These are phyloP conservation scores for Puccinia horiana DNA, from an alignment of 1,284 basidiomycete species.

Conservation along the genomic window DNA sequence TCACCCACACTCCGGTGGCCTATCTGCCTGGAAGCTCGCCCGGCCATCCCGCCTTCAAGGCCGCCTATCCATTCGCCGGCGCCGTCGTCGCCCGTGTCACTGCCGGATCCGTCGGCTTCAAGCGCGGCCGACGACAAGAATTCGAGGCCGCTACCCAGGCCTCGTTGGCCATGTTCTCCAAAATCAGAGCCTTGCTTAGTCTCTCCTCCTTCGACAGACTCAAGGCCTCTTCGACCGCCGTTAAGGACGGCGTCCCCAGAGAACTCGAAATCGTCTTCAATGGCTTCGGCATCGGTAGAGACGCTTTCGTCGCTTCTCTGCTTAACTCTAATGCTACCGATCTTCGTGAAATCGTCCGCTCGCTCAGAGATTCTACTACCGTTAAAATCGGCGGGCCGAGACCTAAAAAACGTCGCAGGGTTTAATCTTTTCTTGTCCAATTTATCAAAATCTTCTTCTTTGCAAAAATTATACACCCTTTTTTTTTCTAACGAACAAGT, in stretches of 20 bases:
- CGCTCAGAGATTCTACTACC: conserved; percentile 43
- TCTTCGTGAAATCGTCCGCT: conserved; percentile 34
- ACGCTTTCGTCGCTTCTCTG: conserved; percentile 35
- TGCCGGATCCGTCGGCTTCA: conserved; percentile 44
- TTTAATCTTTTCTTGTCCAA: conserved; percentile 29
- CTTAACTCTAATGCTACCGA: conserved; percentile 26
- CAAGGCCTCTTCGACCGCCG: background rate
- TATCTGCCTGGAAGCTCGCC: conserved; percentile 35
- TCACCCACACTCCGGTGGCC: conserved; percentile 42
- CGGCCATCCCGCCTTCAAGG: conserved; percentile 25
- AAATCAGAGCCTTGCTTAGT: conserved; percentile 26
- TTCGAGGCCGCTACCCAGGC: conserved; percentile 47
- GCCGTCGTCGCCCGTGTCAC: conserved; percentile 34
- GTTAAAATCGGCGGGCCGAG: conserved; percentile 47
- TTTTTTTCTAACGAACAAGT: too few relatives aligned
- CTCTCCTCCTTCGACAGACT: background rate
- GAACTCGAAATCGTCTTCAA: conserved; percentile 49
- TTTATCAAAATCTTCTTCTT: too few relatives aligned
- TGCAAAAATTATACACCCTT: too few relatives aligned
- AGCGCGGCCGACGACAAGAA: conserved; percentile 29
- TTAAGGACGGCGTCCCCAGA: conserved; percentile 32
- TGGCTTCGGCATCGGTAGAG: conserved; percentile 45
- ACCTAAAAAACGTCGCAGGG: conserved; percentile 47
- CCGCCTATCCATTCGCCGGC: conserved; percentile 43
- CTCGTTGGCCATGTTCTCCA: conserved; percentile 24